These are phyloP conservation scores for Dipodascus albidus DNA, from an alignment of 805 yeast species.

Conservation along the genomic window DNA sequence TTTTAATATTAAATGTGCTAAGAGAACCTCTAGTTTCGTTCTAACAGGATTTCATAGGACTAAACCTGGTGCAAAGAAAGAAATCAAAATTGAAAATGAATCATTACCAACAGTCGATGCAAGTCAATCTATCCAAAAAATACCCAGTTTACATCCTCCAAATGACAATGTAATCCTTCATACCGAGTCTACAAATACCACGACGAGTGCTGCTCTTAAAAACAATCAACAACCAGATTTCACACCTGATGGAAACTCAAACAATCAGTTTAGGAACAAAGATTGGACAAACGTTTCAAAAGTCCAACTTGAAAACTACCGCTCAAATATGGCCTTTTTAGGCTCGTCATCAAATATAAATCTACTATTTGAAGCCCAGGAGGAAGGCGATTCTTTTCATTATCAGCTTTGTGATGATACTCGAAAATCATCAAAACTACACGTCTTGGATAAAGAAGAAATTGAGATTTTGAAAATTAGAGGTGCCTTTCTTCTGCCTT, in stretches of 20 bases:
- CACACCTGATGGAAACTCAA: too few species aligned
- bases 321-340: constrained; percentile 26
- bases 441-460: constrained; percentile 43
- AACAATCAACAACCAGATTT: too few species aligned
- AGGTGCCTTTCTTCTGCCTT: constrained; percentile 66
- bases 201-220: too few species aligned
- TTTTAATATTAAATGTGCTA: too few species aligned
- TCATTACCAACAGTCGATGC: too few species aligned
- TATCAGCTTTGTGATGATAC: constrained; percentile 4
- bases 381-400: constrained; percentile 12
- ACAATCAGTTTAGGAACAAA: too few species aligned
- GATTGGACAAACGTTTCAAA: neutral
- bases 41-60: neutral
- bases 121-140: too few species aligned
- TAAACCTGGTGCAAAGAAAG: neutral
- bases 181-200: too few species aligned
- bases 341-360: constrained; percentile 43
- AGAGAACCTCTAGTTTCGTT: too few species aligned
- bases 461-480: constrained; percentile 49
- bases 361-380: constrained; percentile 15
- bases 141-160: too few species aligned
- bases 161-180: too few species aligned
- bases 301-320: neutral
- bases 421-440: constrained; percentile 18
- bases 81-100: neutral